Evolutionary conservation across 352 stramenopile genomes (phyloP).

Genomic region (Globisporangium yorkense): DNA sequence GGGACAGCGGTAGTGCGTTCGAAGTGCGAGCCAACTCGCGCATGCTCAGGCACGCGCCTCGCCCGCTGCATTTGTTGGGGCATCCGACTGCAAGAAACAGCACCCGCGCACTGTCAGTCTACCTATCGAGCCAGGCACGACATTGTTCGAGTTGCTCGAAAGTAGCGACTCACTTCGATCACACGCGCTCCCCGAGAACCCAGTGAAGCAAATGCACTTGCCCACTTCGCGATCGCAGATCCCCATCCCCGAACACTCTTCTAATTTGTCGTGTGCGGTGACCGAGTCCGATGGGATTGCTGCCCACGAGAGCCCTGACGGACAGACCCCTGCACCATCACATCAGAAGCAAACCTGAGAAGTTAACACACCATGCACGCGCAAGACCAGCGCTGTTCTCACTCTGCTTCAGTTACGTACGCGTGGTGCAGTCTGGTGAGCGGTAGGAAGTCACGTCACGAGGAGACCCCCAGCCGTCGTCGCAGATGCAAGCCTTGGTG

Average conservation of each 20-base stretch:
- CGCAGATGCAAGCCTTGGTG: slow-evolving; percentile 56
- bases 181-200: slow-evolving; percentile 80
- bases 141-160: neutral
- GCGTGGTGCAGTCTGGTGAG: slow-evolving; percentile 71
- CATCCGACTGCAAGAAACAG: slow-evolving; percentile 31
- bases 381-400: neutral
- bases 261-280: slow-evolving; percentile 33
- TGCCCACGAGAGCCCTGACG: slow-evolving; percentile 46
- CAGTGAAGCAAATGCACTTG: slow-evolving; percentile 74
- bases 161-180: slow-evolving; percentile 42
- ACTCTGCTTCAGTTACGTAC: slow-evolving; percentile 19
- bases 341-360: neutral
- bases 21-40: slow-evolving; percentile 56
- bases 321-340: slow-evolving; percentile 37
- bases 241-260: slow-evolving; percentile 88
- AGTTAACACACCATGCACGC: neutral
- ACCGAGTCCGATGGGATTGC: slow-evolving; percentile 28
- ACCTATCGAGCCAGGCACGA: neutral
- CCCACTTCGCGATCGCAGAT: slow-evolving; percentile 71
- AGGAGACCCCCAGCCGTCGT: slow-evolving; percentile 46
- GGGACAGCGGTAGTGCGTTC: slow-evolving; percentile 61
- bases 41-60: slow-evolving; percentile 81
- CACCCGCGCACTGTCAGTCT: neutral
- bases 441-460: slow-evolving; percentile 71
- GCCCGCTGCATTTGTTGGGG: slow-evolving; percentile 65